Evolutionary conservation across 805 yeast genomes (phyloP).

Genomic region (Suhomyces xylopsoci): DNA sequence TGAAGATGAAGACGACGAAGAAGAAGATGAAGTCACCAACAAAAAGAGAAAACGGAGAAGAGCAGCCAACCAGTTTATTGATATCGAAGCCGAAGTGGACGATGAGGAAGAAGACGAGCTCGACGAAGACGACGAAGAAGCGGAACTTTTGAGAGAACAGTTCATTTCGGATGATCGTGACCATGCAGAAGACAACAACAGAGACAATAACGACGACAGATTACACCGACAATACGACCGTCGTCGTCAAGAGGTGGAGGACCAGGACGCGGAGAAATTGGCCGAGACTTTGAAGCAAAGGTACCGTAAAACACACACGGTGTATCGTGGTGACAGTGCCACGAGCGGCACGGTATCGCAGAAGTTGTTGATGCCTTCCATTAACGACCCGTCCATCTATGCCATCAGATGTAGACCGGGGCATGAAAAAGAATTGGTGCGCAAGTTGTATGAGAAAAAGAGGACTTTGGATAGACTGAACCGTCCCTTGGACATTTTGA

Average conservation of each 20-base stretch:
- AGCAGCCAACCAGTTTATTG: slow-evolving; percentile 79
- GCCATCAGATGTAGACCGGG: slow-evolving; percentile 94
- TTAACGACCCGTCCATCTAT: slow-evolving; percentile 94
- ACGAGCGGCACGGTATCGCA: slow-evolving; percentile 71
- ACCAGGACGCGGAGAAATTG: slow-evolving; percentile 90
- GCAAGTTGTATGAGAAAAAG: slow-evolving; percentile 80
- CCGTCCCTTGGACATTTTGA: slow-evolving; percentile 76
- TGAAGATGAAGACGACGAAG: slow-evolving; percentile 51
- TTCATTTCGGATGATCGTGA: slow-evolving; percentile 74
- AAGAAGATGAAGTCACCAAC: slow-evolving; percentile 49
- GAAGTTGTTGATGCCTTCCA: slow-evolving; percentile 88
- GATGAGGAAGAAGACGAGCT: slow-evolving; percentile 94
- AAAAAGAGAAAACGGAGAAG: slow-evolving; percentile 46
- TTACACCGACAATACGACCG: slow-evolving; percentile 89
- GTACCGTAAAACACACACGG: slow-evolving; percentile 82
- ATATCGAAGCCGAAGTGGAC: slow-evolving; percentile 98
- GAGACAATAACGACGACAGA: slow-evolving; percentile 57
- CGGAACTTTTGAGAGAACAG: slow-evolving; percentile 81
- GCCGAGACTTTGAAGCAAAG: slow-evolving; percentile 91
- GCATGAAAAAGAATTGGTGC: slow-evolving; percentile 85
- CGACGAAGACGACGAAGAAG: slow-evolving; percentile 86
- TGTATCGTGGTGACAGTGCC: slow-evolving; percentile 81
- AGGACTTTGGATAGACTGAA: slow-evolving; percentile 70
- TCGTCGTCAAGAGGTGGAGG: slow-evolving; percentile 79
- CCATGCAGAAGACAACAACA: slow-evolving; percentile 28